phyloP scores from a whole-genome alignment of 352 stramenopile genomes.

The Pythium sukuiense region DNA sequence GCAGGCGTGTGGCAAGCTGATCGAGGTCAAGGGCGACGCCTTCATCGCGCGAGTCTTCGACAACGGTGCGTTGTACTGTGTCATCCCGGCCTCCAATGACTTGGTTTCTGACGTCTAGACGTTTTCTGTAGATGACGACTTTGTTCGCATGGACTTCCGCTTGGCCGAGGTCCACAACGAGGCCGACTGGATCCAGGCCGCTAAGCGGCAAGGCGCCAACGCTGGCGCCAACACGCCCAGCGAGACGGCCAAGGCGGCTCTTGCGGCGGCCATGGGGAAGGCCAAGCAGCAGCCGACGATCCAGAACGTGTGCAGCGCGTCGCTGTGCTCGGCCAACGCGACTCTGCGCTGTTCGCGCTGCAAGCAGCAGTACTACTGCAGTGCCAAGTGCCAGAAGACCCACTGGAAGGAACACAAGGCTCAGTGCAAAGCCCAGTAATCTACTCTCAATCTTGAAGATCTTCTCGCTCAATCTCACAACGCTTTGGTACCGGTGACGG shows the following conservation, averaged over 20 bases:
- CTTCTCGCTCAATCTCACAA: neutral
- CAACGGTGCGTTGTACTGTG: constrained; percentile 51
- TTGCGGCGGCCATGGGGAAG: constrained; percentile 32
- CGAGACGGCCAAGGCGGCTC: constrained; percentile 24
- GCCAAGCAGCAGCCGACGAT: constrained; percentile 30
- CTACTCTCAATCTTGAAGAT: neutral
- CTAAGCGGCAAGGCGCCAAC: constrained; percentile 47
- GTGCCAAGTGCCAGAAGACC: constrained; percentile 74
- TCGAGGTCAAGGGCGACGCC: constrained; percentile 84
- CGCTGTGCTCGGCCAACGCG: constrained; percentile 69
- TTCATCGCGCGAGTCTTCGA: constrained; percentile 89
- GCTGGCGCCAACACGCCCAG: constrained; percentile 31
- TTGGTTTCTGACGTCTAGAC: neutral
- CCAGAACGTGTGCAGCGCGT: constrained; percentile 62
- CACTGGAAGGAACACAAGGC: constrained; percentile 87
- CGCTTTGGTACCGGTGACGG: neutral
- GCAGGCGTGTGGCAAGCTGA: constrained; percentile 77
- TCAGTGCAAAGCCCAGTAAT: constrained; percentile 43
- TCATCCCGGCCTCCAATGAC: neutral
- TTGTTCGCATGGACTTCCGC: constrained; percentile 81
- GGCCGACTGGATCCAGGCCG: constrained; percentile 68
- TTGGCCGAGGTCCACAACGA: constrained; percentile 61
- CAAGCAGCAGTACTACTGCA: constrained; percentile 86
- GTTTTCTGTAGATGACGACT: constrained; percentile 62
- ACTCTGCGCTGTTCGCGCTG: constrained; percentile 79